Conservation (phyloP, 176 grass and related monocot species). For the Tuctoria greenei region DNA sequence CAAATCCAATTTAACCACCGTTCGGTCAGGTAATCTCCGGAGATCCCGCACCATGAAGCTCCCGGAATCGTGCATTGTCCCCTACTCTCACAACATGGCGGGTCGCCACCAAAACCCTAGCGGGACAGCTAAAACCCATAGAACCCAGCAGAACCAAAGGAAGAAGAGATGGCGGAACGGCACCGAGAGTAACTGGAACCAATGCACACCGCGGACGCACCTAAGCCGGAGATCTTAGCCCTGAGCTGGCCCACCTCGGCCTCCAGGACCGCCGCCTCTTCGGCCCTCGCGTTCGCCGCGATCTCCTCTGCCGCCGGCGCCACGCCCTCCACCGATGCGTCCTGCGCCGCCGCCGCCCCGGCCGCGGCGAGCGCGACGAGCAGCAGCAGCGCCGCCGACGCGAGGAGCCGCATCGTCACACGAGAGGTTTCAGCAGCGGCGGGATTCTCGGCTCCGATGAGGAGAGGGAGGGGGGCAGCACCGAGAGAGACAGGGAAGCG, state of each 20-base stretch:
- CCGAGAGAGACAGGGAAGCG: background rate
- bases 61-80: background rate
- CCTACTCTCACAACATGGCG: background rate
- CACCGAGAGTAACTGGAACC: background rate
- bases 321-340: slow-evolving; percentile 33
- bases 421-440: background rate
- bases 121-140: slow-evolving; percentile 24
- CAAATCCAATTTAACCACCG: background rate
- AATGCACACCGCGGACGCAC: slow-evolving; percentile 20
- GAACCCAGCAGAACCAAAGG: background rate
- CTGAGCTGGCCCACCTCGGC: slow-evolving; percentile 44
- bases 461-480: background rate
- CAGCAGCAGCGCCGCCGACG: slow-evolving; percentile 7
- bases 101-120: background rate
- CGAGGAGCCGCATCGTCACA: slow-evolving; percentile 37
- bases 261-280: slow-evolving; percentile 45
- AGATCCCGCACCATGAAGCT: background rate
- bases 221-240: slow-evolving; percentile 46
- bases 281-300: slow-evolving; percentile 30
- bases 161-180: background rate
- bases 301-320: slow-evolving; percentile 17
- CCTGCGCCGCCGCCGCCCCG: slow-evolving; percentile 37
- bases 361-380: slow-evolving; percentile 1
- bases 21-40: background rate
- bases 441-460: background rate